phyloP scores from a whole-genome alignment of 2,329 filamentous ascomycete genomes.

The Fusarium sublunatum region DNA sequence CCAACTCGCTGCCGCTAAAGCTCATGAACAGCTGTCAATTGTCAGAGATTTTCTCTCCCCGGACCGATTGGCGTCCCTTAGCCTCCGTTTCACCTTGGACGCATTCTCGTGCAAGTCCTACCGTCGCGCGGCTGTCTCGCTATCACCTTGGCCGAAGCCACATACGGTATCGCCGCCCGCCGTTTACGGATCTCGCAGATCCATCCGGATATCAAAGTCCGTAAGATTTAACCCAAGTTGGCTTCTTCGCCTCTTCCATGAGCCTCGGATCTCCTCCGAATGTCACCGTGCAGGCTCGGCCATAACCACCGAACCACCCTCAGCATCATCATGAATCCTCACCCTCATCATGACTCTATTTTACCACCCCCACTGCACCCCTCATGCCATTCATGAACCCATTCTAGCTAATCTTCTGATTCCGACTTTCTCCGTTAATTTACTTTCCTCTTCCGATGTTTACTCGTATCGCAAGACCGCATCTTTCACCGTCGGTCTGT shows the following conservation, averaged over 20 bases:
- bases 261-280: slow-evolving; percentile 30
- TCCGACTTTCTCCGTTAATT: slow-evolving; percentile 37
- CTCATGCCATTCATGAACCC: slow-evolving; percentile 11
- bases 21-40: slow-evolving; percentile 23
- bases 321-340: slow-evolving; percentile 27
- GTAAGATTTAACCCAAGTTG: background rate
- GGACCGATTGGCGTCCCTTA: slow-evolving; percentile 35
- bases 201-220: slow-evolving; percentile 35
- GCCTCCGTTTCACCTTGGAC: slow-evolving; percentile 31
- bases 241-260: slow-evolving; percentile 3
- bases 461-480: slow-evolving; percentile 23
- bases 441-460: slow-evolving; percentile 25
- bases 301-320: slow-evolving; percentile 10
- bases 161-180: slow-evolving; percentile 4
- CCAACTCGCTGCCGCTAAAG: slow-evolving; percentile 1
- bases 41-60: slow-evolving; percentile 20
- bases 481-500: slow-evolving; percentile 41
- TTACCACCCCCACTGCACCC: slow-evolving; percentile 18
- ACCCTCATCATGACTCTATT: slow-evolving; percentile 19
- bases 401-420: slow-evolving; percentile 12
- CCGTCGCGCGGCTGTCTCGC: slow-evolving; percentile 4
- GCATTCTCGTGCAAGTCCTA: slow-evolving; percentile 6
- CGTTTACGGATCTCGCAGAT: slow-evolving; percentile 20
- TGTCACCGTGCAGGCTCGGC: background rate
- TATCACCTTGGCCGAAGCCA: background rate